Conservation (phyloP, 768 basidiomycete species). For the Pleurotus platypus region DNA sequence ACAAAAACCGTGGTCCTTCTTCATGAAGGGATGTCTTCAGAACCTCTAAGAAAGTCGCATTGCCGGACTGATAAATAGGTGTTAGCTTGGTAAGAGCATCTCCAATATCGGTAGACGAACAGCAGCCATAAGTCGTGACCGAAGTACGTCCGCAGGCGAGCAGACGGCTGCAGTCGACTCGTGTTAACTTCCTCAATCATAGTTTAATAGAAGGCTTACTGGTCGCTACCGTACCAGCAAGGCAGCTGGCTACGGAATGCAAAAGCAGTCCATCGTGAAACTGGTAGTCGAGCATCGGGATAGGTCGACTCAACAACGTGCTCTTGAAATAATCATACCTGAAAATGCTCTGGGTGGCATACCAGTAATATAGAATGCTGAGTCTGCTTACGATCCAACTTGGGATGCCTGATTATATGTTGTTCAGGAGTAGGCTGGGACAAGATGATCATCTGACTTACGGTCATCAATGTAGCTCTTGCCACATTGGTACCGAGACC, state of each 20-base stretch:
- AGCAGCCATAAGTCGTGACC: constrained; percentile 75
- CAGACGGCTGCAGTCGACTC: constrained; percentile 53
- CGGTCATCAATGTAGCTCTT: constrained; percentile 19
- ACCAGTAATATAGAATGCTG: background rate
- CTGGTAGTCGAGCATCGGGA: constrained; percentile 58
- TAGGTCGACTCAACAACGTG: constrained; percentile 43
- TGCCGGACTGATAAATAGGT: constrained; percentile 42
- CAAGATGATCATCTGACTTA: constrained; percentile 1
- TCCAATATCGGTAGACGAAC: constrained; percentile 32
- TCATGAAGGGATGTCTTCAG: constrained; percentile 57
- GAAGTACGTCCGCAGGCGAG: constrained; percentile 74
- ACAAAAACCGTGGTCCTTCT: constrained; percentile 76
- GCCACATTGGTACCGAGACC: constrained; percentile 81
- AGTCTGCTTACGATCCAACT: constrained; percentile 70
- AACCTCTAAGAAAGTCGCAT: constrained; percentile 45
- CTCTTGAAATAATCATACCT: constrained; percentile 81
- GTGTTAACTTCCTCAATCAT: too few relatives aligned
- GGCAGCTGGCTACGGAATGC: constrained; percentile 64
- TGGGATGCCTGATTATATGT: constrained; percentile 58
- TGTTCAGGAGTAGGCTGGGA: constrained; percentile 10
- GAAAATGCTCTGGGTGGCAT: constrained; percentile 8
- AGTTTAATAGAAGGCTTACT: constrained; percentile 39
- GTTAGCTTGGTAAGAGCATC: background rate
- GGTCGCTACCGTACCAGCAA: constrained; percentile 75
- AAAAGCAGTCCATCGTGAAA: constrained; percentile 62